Percentiles rank a stretch among this genome's conserved stretches.
phyloP scores from a whole-genome alignment of 192 early-diverging fungal species.

The Backusella morwellensis region DNA sequence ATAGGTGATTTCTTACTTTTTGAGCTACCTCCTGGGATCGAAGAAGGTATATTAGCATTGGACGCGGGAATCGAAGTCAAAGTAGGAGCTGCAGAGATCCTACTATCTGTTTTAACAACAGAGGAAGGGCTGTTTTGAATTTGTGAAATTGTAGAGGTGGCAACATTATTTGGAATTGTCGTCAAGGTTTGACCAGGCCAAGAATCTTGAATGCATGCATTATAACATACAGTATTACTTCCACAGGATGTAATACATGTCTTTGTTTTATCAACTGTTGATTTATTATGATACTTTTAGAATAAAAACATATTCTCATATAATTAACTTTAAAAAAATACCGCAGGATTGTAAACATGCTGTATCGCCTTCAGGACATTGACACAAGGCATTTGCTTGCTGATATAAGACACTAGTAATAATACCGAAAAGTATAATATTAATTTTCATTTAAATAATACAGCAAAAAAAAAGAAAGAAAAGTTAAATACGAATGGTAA shows the following conservation, averaged over 20 bases:
- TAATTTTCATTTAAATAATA: conserved; percentile 8
- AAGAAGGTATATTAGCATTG: neutral
- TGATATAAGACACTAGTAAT: neutral
- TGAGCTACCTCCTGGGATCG: neutral
- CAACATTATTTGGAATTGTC: neutral
- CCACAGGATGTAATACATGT: conserved; percentile 5
- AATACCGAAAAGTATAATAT: neutral
- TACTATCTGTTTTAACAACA: neutral
- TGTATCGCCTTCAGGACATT: conserved; percentile 4
- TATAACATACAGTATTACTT: conserved; percentile 1
- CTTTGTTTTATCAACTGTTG: conserved; percentile 9
- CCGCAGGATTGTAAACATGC: conserved; percentile 12
- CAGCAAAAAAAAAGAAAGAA: neutral
- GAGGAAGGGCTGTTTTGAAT: neutral
- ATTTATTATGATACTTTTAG: neutral
- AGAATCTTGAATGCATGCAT: neutral
- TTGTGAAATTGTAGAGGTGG: neutral
- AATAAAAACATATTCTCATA: neutral
- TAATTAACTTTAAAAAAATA: neutral
- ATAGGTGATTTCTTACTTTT: neutral
- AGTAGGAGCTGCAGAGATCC: neutral
- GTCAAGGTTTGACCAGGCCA: conserved; percentile 8
- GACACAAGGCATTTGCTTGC: conserved; percentile 1
- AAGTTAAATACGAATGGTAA: neutral
- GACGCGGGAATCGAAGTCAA: neutral